These are phyloP conservation scores for Alternaria atra DNA, from an alignment of 2,329 filamentous ascomycete species.

Conservation along the genomic window DNA sequence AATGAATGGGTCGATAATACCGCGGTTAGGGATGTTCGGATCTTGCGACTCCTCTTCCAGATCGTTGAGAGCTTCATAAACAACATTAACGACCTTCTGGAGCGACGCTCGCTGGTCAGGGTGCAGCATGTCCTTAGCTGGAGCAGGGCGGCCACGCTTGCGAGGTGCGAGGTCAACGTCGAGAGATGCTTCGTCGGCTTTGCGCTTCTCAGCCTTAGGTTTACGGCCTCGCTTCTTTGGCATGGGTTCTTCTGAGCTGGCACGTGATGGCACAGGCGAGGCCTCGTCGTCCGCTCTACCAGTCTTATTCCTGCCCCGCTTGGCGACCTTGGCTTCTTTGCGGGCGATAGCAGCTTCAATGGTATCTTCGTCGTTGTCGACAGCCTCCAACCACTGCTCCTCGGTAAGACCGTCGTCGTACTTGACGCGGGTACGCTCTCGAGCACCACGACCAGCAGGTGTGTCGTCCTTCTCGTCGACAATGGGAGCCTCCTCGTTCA, in stretches of 20 bases:
- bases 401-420: slow-evolving; percentile 98
- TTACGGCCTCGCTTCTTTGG: slow-evolving; percentile 86
- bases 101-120: slow-evolving; percentile 77
- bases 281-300: slow-evolving; percentile 66
- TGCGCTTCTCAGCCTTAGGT: slow-evolving; percentile 81
- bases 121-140: slow-evolving; percentile 74
- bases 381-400: slow-evolving; percentile 98
- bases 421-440: slow-evolving; percentile 91
- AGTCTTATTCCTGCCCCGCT: slow-evolving; percentile 77
- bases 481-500: slow-evolving; percentile 83
- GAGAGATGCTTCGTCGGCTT: slow-evolving; percentile 73
- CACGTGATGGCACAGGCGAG: slow-evolving; percentile 80
- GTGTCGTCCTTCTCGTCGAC: slow-evolving; percentile 81
- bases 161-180: slow-evolving; percentile 72
- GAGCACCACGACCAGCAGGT: slow-evolving; percentile 81
- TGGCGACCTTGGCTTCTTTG: slow-evolving; percentile 85
- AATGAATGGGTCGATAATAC: slow-evolving; percentile 93
- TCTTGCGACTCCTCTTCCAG: slow-evolving; percentile 79
- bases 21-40: slow-evolving; percentile 69
- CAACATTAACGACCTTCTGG: slow-evolving; percentile 77
- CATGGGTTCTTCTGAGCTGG: slow-evolving; percentile 81
- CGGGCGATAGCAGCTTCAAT: slow-evolving; percentile 92
- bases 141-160: slow-evolving; percentile 69
- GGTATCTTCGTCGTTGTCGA: slow-evolving; percentile 94
- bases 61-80: slow-evolving; percentile 83